Evolutionary conservation across 2,329 filamentous ascomycete species (phyloP), one percentile per base, ranked within the genome.

Genomic region (Drechslera avenae): DNA sequence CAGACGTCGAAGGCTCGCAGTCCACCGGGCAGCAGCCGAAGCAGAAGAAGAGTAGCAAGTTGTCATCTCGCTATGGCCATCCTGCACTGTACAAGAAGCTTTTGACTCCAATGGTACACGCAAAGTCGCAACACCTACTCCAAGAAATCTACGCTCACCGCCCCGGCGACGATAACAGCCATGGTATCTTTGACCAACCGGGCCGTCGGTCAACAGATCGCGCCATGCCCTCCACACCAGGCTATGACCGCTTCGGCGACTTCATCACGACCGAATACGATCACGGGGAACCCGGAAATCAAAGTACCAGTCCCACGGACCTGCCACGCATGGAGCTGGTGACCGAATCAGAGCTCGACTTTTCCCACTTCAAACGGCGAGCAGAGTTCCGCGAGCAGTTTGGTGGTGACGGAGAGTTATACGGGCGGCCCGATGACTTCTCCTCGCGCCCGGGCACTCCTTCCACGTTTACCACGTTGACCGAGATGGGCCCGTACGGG

Each of bases 331-430:
- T 97, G 70, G 93, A 97, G 74, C 83, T 96, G 45, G 91, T 97
- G 0, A 85, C 88, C 0, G 93, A 97, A 66, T 82, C 83, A 41
- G 86, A 91, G 33, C 86, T 96, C 65, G 91, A 96, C 71, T 96
- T 96, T 69, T 86, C 90, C 52, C 91, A 90, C 73, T 97, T 87
- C 81, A 97, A 95, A 76, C 88, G 95, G 71, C 83, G 90, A 4
- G 83, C 88, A 2, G 92, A 97, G 63, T 97, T 97, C 75, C 85
- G 87, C 0, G 88, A 91, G 13, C 87, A 94, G 43, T 90, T 91
- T 61, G 91, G 91, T 14, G 91, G 89, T 8, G 77, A 79, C 41
- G 88, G 88, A 21, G 75, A 77, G 45, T 62, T 80, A 2, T 80
- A 77, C 59, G 88, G 87, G 3, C 80, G 77, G 12, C 76, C 81